Evolutionary conservation across 257 asterid genomes (phyloP).

Genomic region (Solanum gracilifrons): DNA sequence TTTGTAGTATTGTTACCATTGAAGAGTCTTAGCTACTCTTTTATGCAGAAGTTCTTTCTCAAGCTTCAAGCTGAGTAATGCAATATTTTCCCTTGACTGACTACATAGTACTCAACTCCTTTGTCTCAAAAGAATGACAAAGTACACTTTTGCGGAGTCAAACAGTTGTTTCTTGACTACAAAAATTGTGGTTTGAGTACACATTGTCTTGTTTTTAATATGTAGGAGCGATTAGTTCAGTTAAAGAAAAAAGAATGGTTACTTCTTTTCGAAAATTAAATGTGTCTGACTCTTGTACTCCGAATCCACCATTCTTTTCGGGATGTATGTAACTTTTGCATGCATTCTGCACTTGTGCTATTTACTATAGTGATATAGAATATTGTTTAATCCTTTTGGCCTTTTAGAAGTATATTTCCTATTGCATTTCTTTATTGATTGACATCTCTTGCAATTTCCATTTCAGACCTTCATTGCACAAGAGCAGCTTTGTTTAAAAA

Average conservation of each 20-base stretch:
- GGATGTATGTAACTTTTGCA: not conserved
- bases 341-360: not conserved
- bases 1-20: not conserved
- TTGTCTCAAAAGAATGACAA: not conserved
- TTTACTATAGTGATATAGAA: not conserved
- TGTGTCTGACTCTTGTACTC: not conserved
- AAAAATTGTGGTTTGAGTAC: not conserved
- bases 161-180: not conserved
- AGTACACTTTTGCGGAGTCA: not conserved
- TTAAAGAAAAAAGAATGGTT: not conserved
- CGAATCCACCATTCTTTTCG: not conserved
- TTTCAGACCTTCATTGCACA: constrained; percentile 89
- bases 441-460: not conserved
- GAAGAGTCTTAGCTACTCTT: not conserved
- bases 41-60: not conserved
- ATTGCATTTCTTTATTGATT: not conserved
- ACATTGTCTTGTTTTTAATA: not conserved
- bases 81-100: not conserved
- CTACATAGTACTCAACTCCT: not conserved
- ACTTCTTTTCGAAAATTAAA: not conserved
- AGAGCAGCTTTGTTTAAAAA: constrained; percentile 69
- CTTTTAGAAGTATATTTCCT: not conserved
- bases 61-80: not conserved
- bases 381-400: not conserved
- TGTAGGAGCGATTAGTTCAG: not conserved